These are phyloP conservation scores for Heliocybe sulcata DNA, from an alignment of 1,284 basidiomycete genomes.

Conservation along the genomic window DNA sequence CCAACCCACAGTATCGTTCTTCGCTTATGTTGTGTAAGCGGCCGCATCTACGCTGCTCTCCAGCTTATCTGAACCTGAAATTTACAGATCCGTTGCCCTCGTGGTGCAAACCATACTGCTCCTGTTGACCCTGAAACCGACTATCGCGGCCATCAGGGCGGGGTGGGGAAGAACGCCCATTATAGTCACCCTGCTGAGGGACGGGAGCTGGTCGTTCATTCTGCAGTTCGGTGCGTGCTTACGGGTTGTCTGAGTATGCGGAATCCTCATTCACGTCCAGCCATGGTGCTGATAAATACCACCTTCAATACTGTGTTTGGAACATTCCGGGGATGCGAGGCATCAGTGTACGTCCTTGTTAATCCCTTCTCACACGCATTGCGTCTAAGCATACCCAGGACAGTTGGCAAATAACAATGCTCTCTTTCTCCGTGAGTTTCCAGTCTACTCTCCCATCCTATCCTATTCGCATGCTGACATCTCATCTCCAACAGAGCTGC, in stretches of 20 bases:
- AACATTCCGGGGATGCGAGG: not conserved
- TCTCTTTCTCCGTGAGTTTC: not conserved
- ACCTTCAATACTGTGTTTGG: not conserved
- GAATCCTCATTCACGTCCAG: not conserved
- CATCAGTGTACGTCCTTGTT: not conserved
- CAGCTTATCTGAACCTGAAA: not conserved
- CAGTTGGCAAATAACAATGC: not conserved
- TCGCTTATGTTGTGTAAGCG: not conserved
- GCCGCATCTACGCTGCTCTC: not conserved
- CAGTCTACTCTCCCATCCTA: not conserved
- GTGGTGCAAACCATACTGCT: conserved; percentile 19
- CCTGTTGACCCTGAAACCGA: conserved; percentile 16
- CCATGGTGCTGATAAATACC: not conserved
- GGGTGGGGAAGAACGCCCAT: conserved; percentile 19
- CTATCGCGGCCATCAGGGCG: conserved; percentile 11
- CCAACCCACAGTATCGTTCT: not conserved
- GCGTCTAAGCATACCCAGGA: not conserved
- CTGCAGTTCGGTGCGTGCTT: conserved; percentile 16
- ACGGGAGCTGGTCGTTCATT: conserved; percentile 22
- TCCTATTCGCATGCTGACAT: not conserved
- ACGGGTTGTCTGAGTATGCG: not conserved
- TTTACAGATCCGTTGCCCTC: conserved; percentile 7
- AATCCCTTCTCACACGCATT: not conserved
- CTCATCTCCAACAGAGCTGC: not conserved
- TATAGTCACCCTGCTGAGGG: conserved; percentile 17